Percentiles rank a stretch among this genome's conserved stretches.
Evolutionary conservation across 2,329 filamentous ascomycete species (phyloP).

Genomic region (Scolecobasidium constrictum): DNA sequence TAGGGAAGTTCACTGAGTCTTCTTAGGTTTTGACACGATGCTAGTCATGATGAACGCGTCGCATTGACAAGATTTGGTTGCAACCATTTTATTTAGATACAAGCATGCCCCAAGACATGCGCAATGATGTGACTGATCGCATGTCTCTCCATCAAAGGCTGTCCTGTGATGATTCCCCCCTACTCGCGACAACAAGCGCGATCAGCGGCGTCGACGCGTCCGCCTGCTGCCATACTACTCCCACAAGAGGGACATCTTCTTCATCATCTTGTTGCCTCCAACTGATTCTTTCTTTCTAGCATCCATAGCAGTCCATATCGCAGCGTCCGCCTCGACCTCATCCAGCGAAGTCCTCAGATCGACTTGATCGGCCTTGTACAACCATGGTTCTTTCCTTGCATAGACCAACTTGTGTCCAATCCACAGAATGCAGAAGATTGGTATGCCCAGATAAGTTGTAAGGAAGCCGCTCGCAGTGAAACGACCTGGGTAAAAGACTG

Average conservation of each 20-base stretch:
- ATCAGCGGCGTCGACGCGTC: too few species aligned
- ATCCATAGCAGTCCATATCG: not conserved
- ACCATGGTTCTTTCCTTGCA: slow-evolving; percentile 38
- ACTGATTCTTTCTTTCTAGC: not conserved
- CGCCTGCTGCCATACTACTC: too few species aligned
- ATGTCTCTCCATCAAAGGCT: too few species aligned
- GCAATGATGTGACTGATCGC: too few species aligned
- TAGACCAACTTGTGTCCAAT: not conserved
- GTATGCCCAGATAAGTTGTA: slow-evolving; percentile 1
- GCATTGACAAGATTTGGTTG: too few species aligned
- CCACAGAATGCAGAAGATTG: not conserved
- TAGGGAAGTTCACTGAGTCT: too few species aligned
- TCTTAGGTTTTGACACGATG: too few species aligned
- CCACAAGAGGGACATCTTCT: not conserved
- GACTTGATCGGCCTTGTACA: slow-evolving; percentile 35
- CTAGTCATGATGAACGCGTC: too few species aligned
- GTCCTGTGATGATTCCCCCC: too few species aligned
- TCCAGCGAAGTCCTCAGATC: slow-evolving; percentile 38
- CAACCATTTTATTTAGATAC: too few species aligned
- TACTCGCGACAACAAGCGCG: too few species aligned
- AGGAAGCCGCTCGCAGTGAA: not conserved
- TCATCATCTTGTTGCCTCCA: not conserved
- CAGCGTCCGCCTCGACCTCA: slow-evolving; percentile 16
- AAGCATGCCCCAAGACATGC: too few species aligned
- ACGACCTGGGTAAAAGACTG: slow-evolving; percentile 7